Percentiles rank a stretch among this genome's conserved stretches.
Evolutionary conservation across 2,329 filamentous ascomycete species (phyloP).

Genomic region (Ophiocordyceps unilateralis): DNA sequence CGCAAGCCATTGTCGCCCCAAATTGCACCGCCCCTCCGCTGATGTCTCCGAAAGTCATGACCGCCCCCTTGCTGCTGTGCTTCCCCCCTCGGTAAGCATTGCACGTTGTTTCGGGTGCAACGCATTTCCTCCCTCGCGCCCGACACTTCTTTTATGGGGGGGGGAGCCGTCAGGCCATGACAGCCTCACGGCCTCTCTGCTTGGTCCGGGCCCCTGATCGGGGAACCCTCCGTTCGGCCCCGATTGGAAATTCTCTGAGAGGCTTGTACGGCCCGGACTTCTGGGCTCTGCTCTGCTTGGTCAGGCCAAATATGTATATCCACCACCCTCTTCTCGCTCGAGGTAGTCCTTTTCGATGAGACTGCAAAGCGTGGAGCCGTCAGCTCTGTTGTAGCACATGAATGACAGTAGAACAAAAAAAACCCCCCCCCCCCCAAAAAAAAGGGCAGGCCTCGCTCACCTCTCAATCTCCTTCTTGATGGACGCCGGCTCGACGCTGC

Average conservation of each 20-base stretch:
- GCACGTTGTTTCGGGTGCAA: neutral
- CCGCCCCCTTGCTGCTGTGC: neutral
- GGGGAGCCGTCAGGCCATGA: neutral
- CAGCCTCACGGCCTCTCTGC: neutral
- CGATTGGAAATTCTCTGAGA: too few relatives aligned
- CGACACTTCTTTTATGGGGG: neutral
- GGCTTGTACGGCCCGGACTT: too few relatives aligned
- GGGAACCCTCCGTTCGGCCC: neutral
- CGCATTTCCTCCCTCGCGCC: neutral
- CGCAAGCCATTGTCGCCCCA: neutral
- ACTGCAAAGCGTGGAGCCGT: slow-evolving; percentile 21
- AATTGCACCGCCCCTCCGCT: neutral
- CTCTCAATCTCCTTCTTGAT: slow-evolving; percentile 98
- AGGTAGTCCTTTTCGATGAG: slow-evolving; percentile 90
- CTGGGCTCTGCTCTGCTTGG: neutral
- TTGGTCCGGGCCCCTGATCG: neutral
- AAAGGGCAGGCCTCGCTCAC: slow-evolving; percentile 27
- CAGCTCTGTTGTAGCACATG: neutral
- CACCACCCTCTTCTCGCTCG: slow-evolving; percentile 52
- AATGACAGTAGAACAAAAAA: too few relatives aligned
- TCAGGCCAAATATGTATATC: slow-evolving; percentile 50
- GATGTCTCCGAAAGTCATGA: neutral
- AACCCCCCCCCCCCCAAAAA: too few relatives aligned
- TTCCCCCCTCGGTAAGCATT: neutral
- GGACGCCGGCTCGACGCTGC: slow-evolving; percentile 66